Evolutionary conservation across 371 early-diverging fungal species (phyloP).

Genomic region (Syncephalastrum sp.): DNA sequence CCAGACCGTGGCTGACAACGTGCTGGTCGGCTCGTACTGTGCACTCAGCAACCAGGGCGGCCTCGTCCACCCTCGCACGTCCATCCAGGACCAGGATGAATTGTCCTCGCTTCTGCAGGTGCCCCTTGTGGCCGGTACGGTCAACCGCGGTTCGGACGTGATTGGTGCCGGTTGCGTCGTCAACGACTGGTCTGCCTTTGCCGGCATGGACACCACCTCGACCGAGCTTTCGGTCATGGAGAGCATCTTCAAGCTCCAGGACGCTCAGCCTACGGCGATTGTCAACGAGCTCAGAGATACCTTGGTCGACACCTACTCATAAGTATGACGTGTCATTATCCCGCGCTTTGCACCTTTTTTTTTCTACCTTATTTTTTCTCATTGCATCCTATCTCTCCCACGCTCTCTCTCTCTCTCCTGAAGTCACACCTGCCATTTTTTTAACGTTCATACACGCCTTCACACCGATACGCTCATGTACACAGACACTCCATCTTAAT

Average conservation of each 20-base stretch:
- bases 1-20: constrained; percentile 98
- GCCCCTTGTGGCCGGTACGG: constrained; percentile 99
- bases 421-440: no score
- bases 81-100: constrained; percentile 98
- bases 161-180: constrained; percentile 99
- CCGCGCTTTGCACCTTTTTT: constrained; percentile 1
- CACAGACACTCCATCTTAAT: no score
- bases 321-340: constrained; percentile 26
- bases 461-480: no score
- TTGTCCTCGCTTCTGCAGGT: constrained; percentile 97
- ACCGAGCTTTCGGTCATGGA: constrained; percentile 99
- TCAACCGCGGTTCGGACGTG: constrained; percentile 98
- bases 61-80: constrained; percentile 96
- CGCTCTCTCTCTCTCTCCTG: background rate
- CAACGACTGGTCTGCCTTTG: constrained; percentile 99
- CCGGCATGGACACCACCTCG: constrained; percentile 96
- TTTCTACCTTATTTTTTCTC: constrained; percentile 5
- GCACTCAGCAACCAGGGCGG: constrained; percentile 99
- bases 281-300: constrained; percentile 94
- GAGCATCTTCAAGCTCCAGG: constrained; percentile 96
- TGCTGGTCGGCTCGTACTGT: constrained; percentile 98
- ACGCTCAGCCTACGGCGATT: constrained; percentile 86
- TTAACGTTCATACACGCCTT: no score
- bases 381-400: background rate
- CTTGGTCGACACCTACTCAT: constrained; percentile 87